Evolutionary conservation across 2,329 filamentous ascomycete species (phyloP), one percentile per base, ranked within the genome.

Genomic region (Cyphellophora attinorum): DNA sequence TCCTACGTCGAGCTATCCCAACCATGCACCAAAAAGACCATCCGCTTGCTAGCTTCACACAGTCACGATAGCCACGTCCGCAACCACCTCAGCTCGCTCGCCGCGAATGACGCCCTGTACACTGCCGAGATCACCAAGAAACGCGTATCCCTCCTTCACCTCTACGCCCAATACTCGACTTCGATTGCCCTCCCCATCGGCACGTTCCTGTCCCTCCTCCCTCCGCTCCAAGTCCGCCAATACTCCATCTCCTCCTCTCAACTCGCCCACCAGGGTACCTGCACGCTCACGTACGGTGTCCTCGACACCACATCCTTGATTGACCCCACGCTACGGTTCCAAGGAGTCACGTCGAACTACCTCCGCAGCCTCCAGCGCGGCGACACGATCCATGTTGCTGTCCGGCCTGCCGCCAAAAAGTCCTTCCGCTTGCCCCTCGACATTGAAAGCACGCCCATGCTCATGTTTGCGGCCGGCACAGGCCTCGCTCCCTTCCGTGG

Each of bases 161-260:
- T n/a, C n/a, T n/a, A n/a, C n/a, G 29, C 10, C 3, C 12, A 14
- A 18, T 16, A 11, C 19, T 21, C 23, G 15, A 65, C 71, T 0
- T 57, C 64, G 1, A 63, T 82, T 19, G 58, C 70, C 3, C 56
- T 89, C 0, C 68, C 81, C 0, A 68, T 91, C 15, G 69, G 69
- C 3, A 60, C 72, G n/a, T 89, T 81, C 60, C 65, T 91, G 5
- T 66, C 68, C 19, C 79, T 85, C 67, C 69, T 86, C 1, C 80
- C 81, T 2, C 79, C 82, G 0, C 83, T 91, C 76, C 76, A 81
- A 17, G 68, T 83, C 25, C 72, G 81, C n/a, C 79, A 84, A 54
- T 86, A 86, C 62, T 83, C 77, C 19, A 85, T 88, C 50, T 85
- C 81, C 0, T 85, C 81, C 0, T 84, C 81, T 0, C 79, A 81